Base-by-base conservation (phyloP, 176 grass and related monocot genomes). In the Themeda triandra region DNA sequence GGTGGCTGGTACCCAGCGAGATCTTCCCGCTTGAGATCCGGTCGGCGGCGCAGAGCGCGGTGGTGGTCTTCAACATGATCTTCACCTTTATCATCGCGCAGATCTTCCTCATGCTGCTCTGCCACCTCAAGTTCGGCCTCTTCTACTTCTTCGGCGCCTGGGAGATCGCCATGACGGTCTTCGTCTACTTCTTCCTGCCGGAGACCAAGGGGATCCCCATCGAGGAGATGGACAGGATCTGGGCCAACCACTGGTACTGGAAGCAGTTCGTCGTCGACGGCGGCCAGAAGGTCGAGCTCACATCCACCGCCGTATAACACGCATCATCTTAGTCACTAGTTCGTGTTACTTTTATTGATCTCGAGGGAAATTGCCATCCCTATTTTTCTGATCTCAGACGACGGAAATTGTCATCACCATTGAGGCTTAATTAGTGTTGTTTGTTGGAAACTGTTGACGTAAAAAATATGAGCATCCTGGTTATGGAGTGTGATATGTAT, bases 1-100 rank as follows among this genome's bases (percentile, higher is more conserved):
- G 94, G 23, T 97, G 94, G 94, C 69, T 97, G 79, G 89, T 97
- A 10, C 94, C 91, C 1, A 97, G 94, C 70, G 91, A 97, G 86
- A 97, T 97, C 54, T 97, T 97, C 76, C 94, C 94, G 37, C 85
- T 97, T 18, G 94, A 97, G 84, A 97, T 97, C 80, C 49, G 91
- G 13, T 94, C 91, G 11, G 91, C 94, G 37, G 94, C 88, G 17
- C 91, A 96, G 86, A 93, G 94, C 73, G 31, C 60, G n/a, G 86
- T 88, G 29, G 86, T 88, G 1, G 80, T 88, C 2, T 88, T 83
- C 86, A 88, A 88, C 73, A 88, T 88, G 86, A 15, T 33, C 14
- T 88, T 88, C 86, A 88, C 86, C 39, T 88, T 88, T 53, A 1
- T 83, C 65, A 77, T 83, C 73, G 86, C 86, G 30, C 86, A 88